These are phyloP conservation scores for Massospora cicadina DNA, from an alignment of 371 early-diverging fungal species.

Conservation along the genomic window DNA sequence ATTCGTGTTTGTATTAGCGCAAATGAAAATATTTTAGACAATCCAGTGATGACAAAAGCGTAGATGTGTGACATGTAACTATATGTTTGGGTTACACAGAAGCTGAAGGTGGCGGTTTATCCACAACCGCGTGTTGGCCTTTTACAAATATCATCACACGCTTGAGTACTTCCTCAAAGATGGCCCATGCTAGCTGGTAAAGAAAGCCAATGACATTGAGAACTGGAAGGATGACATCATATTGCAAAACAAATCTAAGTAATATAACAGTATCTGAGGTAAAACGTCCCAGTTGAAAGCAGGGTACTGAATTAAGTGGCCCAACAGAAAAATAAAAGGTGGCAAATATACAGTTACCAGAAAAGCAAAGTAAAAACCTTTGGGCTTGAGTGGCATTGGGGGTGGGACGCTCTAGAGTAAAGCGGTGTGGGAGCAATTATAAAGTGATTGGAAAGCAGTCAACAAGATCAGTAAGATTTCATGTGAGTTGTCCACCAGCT, in stretches of 20 bases:
- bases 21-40: background rate
- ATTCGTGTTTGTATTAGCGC: background rate
- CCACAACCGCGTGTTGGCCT: conserved; percentile 3
- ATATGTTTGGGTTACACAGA: background rate
- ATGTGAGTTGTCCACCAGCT: too few species aligned
- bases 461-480: too few species aligned
- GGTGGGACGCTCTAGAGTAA: background rate
- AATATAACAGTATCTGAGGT: background rate
- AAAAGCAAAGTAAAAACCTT: background rate
- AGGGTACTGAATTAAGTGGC: conserved; percentile 1
- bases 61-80: conserved; percentile 2
- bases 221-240: background rate
- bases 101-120: background rate
- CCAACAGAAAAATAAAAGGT: conserved; percentile 7
- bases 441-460: too few species aligned
- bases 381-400: background rate
- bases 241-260: conserved; percentile 1
- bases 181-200: background rate
- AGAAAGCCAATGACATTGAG: background rate
- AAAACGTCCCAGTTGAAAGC: conserved; percentile 8
- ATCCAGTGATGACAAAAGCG: conserved; percentile 10
- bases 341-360: background rate
- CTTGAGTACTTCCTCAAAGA: conserved; percentile 4
- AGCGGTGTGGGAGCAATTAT: conserved; percentile 3
- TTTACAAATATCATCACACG: conserved; percentile 8